Evolutionary conservation across 768 basidiomycete genomes (phyloP), one percentile per base, ranked within the genome.

Genomic region (Galerina marginata): DNA sequence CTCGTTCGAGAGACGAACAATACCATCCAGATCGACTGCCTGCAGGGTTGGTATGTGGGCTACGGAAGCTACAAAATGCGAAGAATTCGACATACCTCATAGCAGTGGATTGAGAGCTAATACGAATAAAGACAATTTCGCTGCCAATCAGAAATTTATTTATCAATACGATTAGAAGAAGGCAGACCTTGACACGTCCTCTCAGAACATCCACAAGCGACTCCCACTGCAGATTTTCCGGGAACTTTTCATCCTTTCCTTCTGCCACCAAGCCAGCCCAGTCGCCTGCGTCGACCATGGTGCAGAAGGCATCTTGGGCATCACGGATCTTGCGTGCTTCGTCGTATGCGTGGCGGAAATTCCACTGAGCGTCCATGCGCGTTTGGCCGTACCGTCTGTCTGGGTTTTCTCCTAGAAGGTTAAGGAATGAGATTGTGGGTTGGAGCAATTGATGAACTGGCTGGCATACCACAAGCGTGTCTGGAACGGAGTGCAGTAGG

Each of bases 1-100:
- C 63, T 94, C 92, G 72, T 93, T 91, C 9, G 90, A 85, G 3
- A 93, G 77, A 54, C 90, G 79, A 58, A 90, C 82, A 43, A 90
- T 80, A 33, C 77, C 80, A 54, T 90, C 88, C n/a, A 90, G 71
- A 72, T 91, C 89, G 5, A 87, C 86, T 0, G 87, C 87, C 77
- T 90, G 15, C 0, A 5, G n/a, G n/a, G n/a, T n/a, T n/a, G n/a
- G n/a, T n/a, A n/a, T n/a, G n/a, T n/a, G n/a, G n/a, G n/a, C n/a
- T n/a, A n/a, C n/a, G n/a, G n/a, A 26, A 48, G 26, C 45, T 14
- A 20, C 6, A 26, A 26, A 26, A 26, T 40, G 20, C 1, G 14
- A 23, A 39, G 26, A 5, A 36, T 52, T 2, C 29, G 29, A 33
- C 7, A 2, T 54, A 75, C 79, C 72, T 81, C 80, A 52, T 81